Base-by-base conservation (phyloP, 140 eudicot species). In the Cichorium intybus region DNA sequence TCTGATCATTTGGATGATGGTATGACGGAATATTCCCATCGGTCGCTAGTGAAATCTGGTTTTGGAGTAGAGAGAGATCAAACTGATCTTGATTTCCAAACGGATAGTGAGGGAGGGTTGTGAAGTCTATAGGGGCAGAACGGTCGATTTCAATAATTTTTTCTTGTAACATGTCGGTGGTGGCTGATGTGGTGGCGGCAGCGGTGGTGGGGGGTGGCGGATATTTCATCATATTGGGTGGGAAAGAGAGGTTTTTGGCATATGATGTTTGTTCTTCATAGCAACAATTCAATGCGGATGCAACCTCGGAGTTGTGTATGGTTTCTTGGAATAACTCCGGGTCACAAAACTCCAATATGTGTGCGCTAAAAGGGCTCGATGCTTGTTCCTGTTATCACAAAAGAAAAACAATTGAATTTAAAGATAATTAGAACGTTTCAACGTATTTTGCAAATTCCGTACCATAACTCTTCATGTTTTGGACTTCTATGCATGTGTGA, bases 301-400 rank as follows among this genome's bases (percentile, higher is more conserved):
- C 87, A 39, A 87, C 91, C 71, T 91, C 96, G 0, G 96, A 82
- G 77, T 82, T 90, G 26, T 91, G 94, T 48, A 90, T 72, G 4
- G 97, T 69, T 24, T 87, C 94, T 54, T 80, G 80, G 63, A 91
- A 85, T 68, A 91, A 74, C 12, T 91, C 97, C 9, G 95, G 74
- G 52, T 87, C 97, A 45, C 89, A 80, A n/a, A 87, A 87, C 22
- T 87, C 91, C 14, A 91, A 61, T 5, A 84, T 70, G 59, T 87
- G 95, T 45, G 80, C 85, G 63, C 85, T 78, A 2, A 85, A n/a
- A 5, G 95, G 92, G 78, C 86, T 87, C 20, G 96, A 80, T 35
- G 77, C 70, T 29, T 82, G 89, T 39, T 87, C 92, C 97, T 90
- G 73, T 66, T 72, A 39, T 50, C 69, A 43, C 64, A 72, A 65